Base-by-base conservation (phyloP, 306 rosid species). In the Calophaca sinica region DNA sequence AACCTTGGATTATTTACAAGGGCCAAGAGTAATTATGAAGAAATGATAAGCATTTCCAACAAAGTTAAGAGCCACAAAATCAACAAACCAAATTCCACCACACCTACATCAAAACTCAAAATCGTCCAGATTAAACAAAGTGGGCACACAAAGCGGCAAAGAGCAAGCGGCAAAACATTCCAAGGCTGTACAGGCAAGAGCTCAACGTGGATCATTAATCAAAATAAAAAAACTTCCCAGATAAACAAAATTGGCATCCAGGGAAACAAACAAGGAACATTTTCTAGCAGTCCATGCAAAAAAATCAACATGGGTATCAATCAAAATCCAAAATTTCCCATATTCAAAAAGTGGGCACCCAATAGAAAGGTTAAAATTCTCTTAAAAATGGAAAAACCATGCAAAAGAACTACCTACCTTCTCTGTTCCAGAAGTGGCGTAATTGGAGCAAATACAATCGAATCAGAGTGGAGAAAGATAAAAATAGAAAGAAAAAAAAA, bases 381-480 rank as follows among this genome's bases (percentile, higher is more conserved):
- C 4, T 1, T 11, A 1, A 42, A 62, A 58, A 41, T 10, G 2
- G 12, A 28, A 53, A 70, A 51, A 51, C 36, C 60, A 52, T 0
- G 55, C 66, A 42, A 66, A 73, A 26, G 35, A 28, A 9, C 33
- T 42, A 79, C 84, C 33, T 42, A 79, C 84, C 90, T 58, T 54
- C 29, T 58, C 51, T 68, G 73, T 48, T 62, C 13, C 63, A 78
- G 12, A 49, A 76, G 62, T 11, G 41, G 42, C 20, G 14, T 28
- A 41, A 74, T 78, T 38, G 72, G 35, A 60, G 64, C 68, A 57
- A 77, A 65, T 2, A 59, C 1, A 67, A 68, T 45, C 10, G 38
- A 74, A 75, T 70, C 82, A 49, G 58, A 68, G 79, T 35, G 3
- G 33, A 81, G 13, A 81, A 49, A 74, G 15, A 36, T 4, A 2